phyloP scores from a whole-genome alignment of 768 basidiomycete genomes.

The Lactifluus hygrophoroides region DNA sequence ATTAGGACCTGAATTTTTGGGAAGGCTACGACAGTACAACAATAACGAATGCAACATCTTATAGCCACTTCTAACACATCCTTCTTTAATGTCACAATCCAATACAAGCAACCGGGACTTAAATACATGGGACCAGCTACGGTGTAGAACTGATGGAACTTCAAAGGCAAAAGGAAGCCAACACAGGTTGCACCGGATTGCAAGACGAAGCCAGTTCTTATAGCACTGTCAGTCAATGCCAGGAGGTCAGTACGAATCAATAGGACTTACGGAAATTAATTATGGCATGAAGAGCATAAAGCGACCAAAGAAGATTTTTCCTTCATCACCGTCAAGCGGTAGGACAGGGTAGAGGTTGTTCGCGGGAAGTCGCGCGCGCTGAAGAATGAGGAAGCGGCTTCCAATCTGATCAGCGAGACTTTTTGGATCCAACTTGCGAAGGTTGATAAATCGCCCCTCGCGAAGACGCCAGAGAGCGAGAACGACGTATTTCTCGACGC shows the following conservation, averaged over 20 bases:
- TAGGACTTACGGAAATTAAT: not conserved
- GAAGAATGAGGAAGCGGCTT: not conserved
- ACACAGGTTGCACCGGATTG: no score
- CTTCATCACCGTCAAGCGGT: not conserved
- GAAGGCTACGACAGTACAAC: no score
- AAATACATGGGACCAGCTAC: no score
- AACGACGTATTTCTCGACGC: not conserved
- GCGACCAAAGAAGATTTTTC: not conserved
- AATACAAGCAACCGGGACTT: no score
- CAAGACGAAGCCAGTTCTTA: no score
- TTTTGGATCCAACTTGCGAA: not conserved
- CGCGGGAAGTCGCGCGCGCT: not conserved
- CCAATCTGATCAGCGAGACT: not conserved
- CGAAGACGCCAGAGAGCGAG: conserved; percentile 4
- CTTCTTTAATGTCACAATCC: no score
- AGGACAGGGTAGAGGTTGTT: not conserved
- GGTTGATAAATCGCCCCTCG: not conserved
- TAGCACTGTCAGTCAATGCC: not conserved
- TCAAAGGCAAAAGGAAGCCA: no score
- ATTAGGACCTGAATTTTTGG: no score
- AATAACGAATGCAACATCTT: no score
- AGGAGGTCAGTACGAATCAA: not conserved
- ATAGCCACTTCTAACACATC: no score
- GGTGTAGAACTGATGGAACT: no score
- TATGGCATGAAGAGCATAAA: not conserved